phyloP scores from a whole-genome alignment of 208 protist genomes.

The Sergeia podlipaevii region DNA sequence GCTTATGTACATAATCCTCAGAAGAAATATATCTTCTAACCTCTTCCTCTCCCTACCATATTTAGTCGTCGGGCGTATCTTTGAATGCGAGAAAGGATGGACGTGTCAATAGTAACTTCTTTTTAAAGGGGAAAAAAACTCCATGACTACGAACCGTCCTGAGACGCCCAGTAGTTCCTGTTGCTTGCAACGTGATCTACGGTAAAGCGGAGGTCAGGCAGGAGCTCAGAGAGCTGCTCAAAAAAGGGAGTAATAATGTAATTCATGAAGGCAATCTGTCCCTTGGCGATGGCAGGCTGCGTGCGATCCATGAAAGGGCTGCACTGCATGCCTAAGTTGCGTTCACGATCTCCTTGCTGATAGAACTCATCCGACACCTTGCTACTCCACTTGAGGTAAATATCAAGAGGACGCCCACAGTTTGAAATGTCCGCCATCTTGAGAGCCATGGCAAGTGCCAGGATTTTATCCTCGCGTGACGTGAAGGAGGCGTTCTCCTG shows the following conservation, averaged over 20 bases:
- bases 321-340: slow-evolving; percentile 68
- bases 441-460: slow-evolving; percentile 88
- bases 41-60: too few species aligned
- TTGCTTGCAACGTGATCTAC: slow-evolving; percentile 75
- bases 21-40: too few species aligned
- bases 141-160: slow-evolving; percentile 33
- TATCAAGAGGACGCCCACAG: slow-evolving; percentile 78
- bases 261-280: slow-evolving; percentile 92
- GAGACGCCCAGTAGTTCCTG: slow-evolving; percentile 75
- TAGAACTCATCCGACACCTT: slow-evolving; percentile 94
- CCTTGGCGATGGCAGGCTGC: slow-evolving; percentile 74
- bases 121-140: slow-evolving; percentile 3
- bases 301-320: slow-evolving; percentile 94
- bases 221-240: slow-evolving; percentile 72
- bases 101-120: not conserved
- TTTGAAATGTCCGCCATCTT: slow-evolving; percentile 96
- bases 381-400: slow-evolving; percentile 89
- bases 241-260: slow-evolving; percentile 92
- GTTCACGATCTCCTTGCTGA: slow-evolving; percentile 91
- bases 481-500: slow-evolving; percentile 60
- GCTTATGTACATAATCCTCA: too few species aligned
- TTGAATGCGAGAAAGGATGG: not conserved
- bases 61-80: too few species aligned
- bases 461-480: slow-evolving; percentile 71
- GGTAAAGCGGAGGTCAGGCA: slow-evolving; percentile 83